Evolutionary conservation across 768 basidiomycete genomes (phyloP).

Genomic region (Nidularia sp.): DNA sequence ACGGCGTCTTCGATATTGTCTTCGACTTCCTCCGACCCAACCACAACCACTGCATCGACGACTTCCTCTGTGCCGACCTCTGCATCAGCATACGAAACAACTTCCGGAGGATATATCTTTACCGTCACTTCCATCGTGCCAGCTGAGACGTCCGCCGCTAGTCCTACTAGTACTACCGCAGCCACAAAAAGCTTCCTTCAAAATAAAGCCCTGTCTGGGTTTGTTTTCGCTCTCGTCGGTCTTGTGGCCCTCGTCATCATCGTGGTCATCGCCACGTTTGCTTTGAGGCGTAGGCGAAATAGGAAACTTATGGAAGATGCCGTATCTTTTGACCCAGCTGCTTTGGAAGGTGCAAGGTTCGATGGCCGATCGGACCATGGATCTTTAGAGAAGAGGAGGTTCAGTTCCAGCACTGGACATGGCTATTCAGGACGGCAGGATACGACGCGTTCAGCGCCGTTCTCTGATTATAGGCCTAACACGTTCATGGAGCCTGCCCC

Average conservation of each 20-base stretch:
- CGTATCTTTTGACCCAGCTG: constrained; percentile 46
- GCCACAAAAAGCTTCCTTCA: constrained; percentile 45
- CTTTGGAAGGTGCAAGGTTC: constrained; percentile 13
- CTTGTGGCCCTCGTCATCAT: constrained; percentile 42
- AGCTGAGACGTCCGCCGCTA: not conserved
- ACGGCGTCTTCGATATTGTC: not conserved
- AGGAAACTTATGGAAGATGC: constrained; percentile 38
- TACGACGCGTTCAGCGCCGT: not conserved
- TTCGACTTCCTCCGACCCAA: not conserved
- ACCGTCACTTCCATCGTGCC: not conserved
- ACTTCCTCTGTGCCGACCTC: not conserved
- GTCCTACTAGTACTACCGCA: constrained; percentile 3
- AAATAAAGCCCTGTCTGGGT: constrained; percentile 61
- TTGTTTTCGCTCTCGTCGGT: constrained; percentile 52
- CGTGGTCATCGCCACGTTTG: constrained; percentile 37
- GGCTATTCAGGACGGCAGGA: constrained; percentile 5
- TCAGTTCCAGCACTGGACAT: constrained; percentile 21
- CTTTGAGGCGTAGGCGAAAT: constrained; percentile 44
- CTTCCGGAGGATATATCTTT: not conserved
- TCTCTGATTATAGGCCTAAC: constrained; percentile 11
- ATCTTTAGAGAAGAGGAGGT: constrained; percentile 18
- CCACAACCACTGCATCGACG: not conserved
- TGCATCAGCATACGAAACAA: not conserved
- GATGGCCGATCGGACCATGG: constrained; percentile 12
- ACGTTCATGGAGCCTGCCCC: constrained; percentile 10